A percentile compares a stretch with the other conserved stretches of the same genome.
Evolutionary conservation across 257 asterid genomes (phyloP).

Genomic region (Forsythia suspensa): DNA sequence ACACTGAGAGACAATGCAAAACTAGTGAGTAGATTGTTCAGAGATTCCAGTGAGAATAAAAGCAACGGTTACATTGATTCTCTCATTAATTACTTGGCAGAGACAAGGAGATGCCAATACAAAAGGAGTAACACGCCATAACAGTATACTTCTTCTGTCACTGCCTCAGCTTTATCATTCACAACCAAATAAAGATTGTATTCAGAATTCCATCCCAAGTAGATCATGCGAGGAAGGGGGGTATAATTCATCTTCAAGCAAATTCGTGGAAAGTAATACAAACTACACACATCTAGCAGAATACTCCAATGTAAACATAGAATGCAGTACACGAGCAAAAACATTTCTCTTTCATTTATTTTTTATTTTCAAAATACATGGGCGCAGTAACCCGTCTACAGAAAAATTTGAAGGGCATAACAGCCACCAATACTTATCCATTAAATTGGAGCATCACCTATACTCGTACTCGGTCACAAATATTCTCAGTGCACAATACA

Average conservation of each 20-base stretch:
- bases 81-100: constrained; percentile 38
- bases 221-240: too few species aligned
- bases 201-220: background rate
- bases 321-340: background rate
- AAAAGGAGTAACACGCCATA: background rate
- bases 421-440: background rate
- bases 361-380: background rate
- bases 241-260: too few species aligned
- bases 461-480: background rate
- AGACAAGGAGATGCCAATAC: constrained; percentile 16
- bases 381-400: background rate
- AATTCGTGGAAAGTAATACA: too few species aligned
- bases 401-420: background rate
- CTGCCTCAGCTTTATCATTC: background rate
- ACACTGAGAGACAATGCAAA: constrained; percentile 53
- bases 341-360: background rate
- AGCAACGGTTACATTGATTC: constrained; percentile 32
- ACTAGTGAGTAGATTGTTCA: constrained; percentile 46
- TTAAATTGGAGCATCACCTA: background rate
- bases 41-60: constrained; percentile 27
- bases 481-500: background rate
- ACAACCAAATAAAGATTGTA: background rate
- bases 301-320: background rate
- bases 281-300: background rate
- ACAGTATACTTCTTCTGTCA: background rate